Percentiles rank a stretch among this genome's conserved stretches.
Evolutionary conservation across 1,284 basidiomycete genomes (phyloP).

Genomic region (Omphalotus olearius): DNA sequence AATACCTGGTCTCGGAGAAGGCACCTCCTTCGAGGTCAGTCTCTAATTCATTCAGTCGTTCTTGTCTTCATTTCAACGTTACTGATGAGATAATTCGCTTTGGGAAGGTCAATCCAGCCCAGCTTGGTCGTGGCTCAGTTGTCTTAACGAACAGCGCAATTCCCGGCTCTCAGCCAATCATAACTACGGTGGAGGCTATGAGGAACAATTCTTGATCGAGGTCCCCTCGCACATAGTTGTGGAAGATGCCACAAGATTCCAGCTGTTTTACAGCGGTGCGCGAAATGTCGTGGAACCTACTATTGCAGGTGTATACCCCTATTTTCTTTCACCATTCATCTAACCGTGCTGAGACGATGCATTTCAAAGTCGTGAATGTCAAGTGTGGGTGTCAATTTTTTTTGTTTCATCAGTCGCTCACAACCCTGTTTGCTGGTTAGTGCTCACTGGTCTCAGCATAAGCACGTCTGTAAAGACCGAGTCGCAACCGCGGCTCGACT

Average conservation of each 20-base stretch:
- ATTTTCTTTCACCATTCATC: not conserved
- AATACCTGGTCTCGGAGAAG: not conserved
- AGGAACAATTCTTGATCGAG: conserved; percentile 6
- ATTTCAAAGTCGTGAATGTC: conserved; percentile 11
- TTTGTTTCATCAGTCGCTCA: too few species aligned
- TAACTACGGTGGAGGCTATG: conserved; percentile 11
- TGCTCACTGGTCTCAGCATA: conserved; percentile 13
- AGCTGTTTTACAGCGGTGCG: conserved; percentile 6
- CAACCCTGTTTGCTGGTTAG: not conserved
- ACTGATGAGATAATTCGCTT: too few species aligned
- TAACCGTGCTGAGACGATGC: not conserved
- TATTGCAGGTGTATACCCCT: conserved; percentile 12
- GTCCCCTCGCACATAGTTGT: conserved; percentile 3
- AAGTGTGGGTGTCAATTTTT: not conserved
- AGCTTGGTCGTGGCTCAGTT: too few species aligned
- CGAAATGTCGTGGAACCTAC: conserved; percentile 6
- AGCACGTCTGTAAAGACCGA: conserved; percentile 11
- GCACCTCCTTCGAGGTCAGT: not conserved
- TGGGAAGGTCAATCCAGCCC: too few species aligned
- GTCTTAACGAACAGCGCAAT: too few species aligned
- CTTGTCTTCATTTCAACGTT: not conserved
- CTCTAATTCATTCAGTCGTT: not conserved
- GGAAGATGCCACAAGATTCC: conserved; percentile 3
- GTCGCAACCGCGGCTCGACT: not conserved
- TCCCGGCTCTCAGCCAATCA: not conserved